phyloP scores from a whole-genome alignment of 2,329 filamentous ascomycete genomes.

The Corinectria fuckeliana region DNA sequence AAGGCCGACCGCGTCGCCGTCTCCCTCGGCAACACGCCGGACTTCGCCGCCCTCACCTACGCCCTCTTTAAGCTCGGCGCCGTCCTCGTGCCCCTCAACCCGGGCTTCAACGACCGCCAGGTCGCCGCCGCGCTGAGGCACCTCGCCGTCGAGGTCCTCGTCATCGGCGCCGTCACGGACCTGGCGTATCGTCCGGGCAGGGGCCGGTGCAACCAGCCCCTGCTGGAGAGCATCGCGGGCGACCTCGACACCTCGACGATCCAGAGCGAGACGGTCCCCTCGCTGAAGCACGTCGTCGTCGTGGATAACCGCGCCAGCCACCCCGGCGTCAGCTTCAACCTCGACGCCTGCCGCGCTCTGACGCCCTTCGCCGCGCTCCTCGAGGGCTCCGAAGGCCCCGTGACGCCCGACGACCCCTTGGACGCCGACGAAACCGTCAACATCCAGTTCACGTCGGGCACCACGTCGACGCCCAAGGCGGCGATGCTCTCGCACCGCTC shows the following conservation, averaged over 20 bases:
- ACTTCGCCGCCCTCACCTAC: constrained; percentile 86
- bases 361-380: constrained; percentile 54
- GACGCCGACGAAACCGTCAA: constrained; percentile 78
- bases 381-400: constrained; percentile 37
- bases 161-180: constrained; percentile 89
- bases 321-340: constrained; percentile 51
- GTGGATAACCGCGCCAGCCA: constrained; percentile 75
- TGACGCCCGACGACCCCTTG: constrained; percentile 56
- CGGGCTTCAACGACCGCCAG: constrained; percentile 82
- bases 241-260: constrained; percentile 45
- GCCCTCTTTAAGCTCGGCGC: constrained; percentile 94
- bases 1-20: constrained; percentile 88
- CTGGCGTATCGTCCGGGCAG: constrained; percentile 68
- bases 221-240: constrained; percentile 55
- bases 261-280: constrained; percentile 63
- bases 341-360: constrained; percentile 49
- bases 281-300: constrained; percentile 73
- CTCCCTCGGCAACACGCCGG: constrained; percentile 82
- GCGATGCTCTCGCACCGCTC: constrained; percentile 84
- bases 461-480: constrained; percentile 88
- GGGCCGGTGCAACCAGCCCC: constrained; percentile 59
- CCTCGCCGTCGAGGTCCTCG: constrained; percentile 73
- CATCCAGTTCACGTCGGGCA: constrained; percentile 98
- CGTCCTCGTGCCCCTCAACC: constrained; percentile 91
- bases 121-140: constrained; percentile 80